Conservation (phyloP, 2,329 filamentous ascomycete genomes). For the Diaporthe aspalathi region DNA sequence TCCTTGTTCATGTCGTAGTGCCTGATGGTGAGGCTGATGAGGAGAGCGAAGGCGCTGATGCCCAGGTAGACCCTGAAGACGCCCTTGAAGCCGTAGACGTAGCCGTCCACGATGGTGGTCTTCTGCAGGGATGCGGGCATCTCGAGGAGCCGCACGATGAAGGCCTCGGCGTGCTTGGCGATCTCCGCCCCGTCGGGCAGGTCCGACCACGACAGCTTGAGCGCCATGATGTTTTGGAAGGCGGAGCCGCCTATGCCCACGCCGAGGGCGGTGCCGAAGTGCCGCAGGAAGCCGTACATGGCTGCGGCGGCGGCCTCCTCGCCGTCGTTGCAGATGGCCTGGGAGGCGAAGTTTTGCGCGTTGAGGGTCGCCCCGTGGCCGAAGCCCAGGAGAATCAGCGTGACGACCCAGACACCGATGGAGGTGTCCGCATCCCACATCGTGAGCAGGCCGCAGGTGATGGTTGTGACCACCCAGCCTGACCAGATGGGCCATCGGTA, state of each 20-base stretch:
- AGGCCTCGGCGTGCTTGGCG: slow-evolving; percentile 46
- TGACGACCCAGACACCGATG: slow-evolving; percentile 49
- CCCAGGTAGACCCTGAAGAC: slow-evolving; percentile 66
- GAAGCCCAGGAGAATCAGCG: slow-evolving; percentile 51
- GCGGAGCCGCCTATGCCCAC: slow-evolving; percentile 54
- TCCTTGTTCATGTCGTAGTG: slow-evolving; percentile 60
- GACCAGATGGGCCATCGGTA: slow-evolving; percentile 53
- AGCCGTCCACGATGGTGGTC: slow-evolving; percentile 49
- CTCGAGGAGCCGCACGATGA: slow-evolving; percentile 40
- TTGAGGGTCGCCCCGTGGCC: slow-evolving; percentile 54
- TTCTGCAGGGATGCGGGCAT: slow-evolving; percentile 41
- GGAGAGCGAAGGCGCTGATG: slow-evolving; percentile 60
- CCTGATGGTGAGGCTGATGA: slow-evolving; percentile 64
- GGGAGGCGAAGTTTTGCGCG: slow-evolving; percentile 53
- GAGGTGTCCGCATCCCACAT: slow-evolving; percentile 45
- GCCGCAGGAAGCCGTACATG: slow-evolving; percentile 56
- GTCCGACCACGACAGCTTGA: slow-evolving; percentile 47
- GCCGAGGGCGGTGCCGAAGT: slow-evolving; percentile 55
- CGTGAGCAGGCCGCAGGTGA: slow-evolving; percentile 45
- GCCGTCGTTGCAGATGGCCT: slow-evolving; percentile 51
- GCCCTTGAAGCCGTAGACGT: slow-evolving; percentile 64
- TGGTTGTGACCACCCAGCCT: slow-evolving; percentile 49
- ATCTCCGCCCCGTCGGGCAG: slow-evolving; percentile 45
- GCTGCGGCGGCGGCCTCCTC: slow-evolving; percentile 53
- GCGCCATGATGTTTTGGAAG: slow-evolving; percentile 55